phyloP scores from a whole-genome alignment of 306 rosid species.

The Vigna reflexopilosa region DNA sequence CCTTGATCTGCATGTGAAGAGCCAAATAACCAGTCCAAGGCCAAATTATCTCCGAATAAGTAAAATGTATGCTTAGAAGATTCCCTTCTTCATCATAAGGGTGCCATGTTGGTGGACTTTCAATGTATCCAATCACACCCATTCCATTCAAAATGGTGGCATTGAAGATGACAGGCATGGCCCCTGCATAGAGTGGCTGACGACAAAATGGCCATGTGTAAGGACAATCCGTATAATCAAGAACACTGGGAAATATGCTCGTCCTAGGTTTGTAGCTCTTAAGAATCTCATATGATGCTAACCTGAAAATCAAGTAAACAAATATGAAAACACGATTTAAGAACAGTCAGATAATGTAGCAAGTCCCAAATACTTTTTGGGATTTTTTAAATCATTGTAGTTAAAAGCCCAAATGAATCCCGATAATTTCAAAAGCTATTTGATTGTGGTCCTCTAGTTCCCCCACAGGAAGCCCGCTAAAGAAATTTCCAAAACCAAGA shows the following conservation, averaged over 20 bases:
- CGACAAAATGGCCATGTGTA: constrained; percentile 98
- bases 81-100: constrained; percentile 92
- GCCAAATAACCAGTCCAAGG: constrained; percentile 99
- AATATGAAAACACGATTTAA: constrained; percentile 39
- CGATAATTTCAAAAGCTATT: background rate
- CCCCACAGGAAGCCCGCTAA: constrained; percentile 5
- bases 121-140: constrained; percentile 91
- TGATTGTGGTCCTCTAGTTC: background rate
- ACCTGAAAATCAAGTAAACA: constrained; percentile 61
- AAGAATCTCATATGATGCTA: constrained; percentile 91
- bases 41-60: constrained; percentile 87
- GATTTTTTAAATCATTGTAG: background rate
- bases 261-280: constrained; percentile 89
- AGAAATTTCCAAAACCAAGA: background rate
- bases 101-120: constrained; percentile 88
- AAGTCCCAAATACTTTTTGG: background rate
- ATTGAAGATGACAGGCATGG: constrained; percentile 97
- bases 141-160: constrained; percentile 96
- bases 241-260: constrained; percentile 88
- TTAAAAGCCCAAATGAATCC: constrained; percentile 7
- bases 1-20: constrained; percentile 95
- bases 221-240: constrained; percentile 93
- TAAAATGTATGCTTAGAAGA: constrained; percentile 89
- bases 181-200: constrained; percentile 95
- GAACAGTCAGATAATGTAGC: background rate